Evolutionary conservation across 148 eudicot species (phyloP), one percentile per base, ranked within the genome.

Genomic region (Suaeda aralocaspica): DNA sequence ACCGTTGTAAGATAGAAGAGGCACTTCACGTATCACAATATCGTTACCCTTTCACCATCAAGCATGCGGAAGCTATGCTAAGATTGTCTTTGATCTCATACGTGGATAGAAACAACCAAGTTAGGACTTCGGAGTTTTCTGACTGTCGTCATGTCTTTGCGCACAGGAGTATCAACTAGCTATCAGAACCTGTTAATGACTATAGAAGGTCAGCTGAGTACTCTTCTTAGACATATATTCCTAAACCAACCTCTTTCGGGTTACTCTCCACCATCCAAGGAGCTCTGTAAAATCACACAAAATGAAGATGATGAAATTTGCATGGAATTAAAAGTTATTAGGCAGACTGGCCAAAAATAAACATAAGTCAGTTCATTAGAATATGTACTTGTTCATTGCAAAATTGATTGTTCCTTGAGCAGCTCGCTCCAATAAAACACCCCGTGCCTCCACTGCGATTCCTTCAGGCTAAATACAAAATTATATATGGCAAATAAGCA

Each of bases 261-360:
- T 91, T 57, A 48, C 91, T 91, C 79, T 93, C 98, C 70, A 88
- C 98, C 98, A 91, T 91, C 97, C 98, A 93, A 60, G 98, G 97
- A 73, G 98, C 78, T 87, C 98, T 93, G 83, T 61, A 9, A 53
- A 74, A 69, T 18, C 24, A 62, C 5, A 41, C n/a, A 55, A 24
- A 15, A 67, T 51, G 59, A 72, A 34, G 42, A 74, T 39, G 31
- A 64, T 28, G 21, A 56, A 4, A 12, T 19, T 28, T 41, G 24
- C 36, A 29, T 19, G 59, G 16, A 15, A 63, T 57, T 33, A 44
- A 28, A 83, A 49, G 33, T 49, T 36, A 24, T 13, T 22, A 45
- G 0, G 39, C 19, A 7, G 18, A 63, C n/a, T n/a, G 22, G 31
- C 31, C 10, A 15, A 63, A 62, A 4, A 39, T 6, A 16, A 3